Base-by-base conservation (phyloP, 106 monocot species). In the Apostasia shenzhenica region DNA sequence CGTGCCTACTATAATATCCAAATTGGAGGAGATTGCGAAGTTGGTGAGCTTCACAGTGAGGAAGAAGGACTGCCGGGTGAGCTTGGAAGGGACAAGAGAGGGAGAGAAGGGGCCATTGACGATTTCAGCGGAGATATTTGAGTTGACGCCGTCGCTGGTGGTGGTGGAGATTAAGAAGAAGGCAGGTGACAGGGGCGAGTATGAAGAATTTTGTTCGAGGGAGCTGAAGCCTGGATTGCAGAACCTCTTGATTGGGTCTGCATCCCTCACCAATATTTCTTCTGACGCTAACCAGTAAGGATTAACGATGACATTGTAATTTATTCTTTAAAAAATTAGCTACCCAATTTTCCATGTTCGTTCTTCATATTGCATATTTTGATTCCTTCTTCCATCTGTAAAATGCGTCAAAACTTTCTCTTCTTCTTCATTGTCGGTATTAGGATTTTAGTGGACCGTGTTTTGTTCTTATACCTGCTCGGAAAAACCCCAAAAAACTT, bases 151-250 rank as follows among this genome's bases (percentile, higher is more conserved):
- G 2, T 73, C 76, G 0, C 71, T 88, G 13, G 78, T 88, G 14
- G 76, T 84, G 59, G 88, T 88, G 40, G 88, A 88, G 49, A 81
- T 88, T 42, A 88, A 88, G 81, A 88, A 81, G 71, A 94, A 94
- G 77, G 79, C 87, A 1, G 94, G 94, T 4, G 94, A 90, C 50
- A 81, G 9, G 26, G 81, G 57, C 8, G 94, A 90, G 53, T 94
- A 90, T 54, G 90, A 94, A 50, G 86, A 94, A 69, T 94, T 94
- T 62, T 90, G 80, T 54, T 68, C 72, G 67, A 87, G 55, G 63
- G 94, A 94, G 68, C 80, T 94, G 43, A 94, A 88, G 53, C 90
- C 94, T 0, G 90, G 90, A 10, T 66, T 94, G 83, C 80, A 73
- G 50, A 57, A 74, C 47, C 79, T 94, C 45, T 51, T 90, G 59